Base-by-base conservation (phyloP, 2,329 filamentous ascomycete species). In the Zasmidium cellare region DNA sequence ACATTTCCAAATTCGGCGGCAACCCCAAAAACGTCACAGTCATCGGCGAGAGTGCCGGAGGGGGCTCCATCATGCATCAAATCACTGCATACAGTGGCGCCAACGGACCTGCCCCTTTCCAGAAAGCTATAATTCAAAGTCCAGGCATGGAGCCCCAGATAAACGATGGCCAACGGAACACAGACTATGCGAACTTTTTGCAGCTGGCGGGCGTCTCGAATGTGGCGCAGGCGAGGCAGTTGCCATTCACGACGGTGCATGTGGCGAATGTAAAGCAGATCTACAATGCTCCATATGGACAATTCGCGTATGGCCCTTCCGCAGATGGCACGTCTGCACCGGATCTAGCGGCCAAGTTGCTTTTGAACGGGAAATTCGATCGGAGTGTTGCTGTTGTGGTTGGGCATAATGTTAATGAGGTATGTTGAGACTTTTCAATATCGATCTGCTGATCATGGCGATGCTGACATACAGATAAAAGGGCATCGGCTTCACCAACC, bases 21-120 rank as follows among this genome's bases (percentile, higher is more conserved):
- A 79, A 85, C 65, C 66, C 68, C 2, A 63, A 64, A n/a, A 65
- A 58, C 5, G 60, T 68, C 20, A 70, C 68, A 7, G 73, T 83
- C 14, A 74, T 82, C 18, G 81, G 81, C 5, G 71, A 80, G 58
- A 80, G 77, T 16, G 81, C 82, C 9, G 82, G 82, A 24, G 82
- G 74, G 7, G 81, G 80, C 0, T 80, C 77, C 2, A 77, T 85
- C 56, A 76, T 83, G 71, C 81, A 84, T 62, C 82, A 85, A 55
- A 79, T 84, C 59, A 84, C 81, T 14, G 73, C 70, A 9, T 68
- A 65, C 45, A 81, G 80, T 31, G 80, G 79, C 9, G 63, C 67
- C 14, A 66, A 28, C 9, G 80, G 79, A 1, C 49, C 65, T 3
- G 67, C 67, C 9, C 79, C 78, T 1, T 82, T 82, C 65, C 59